Evolutionary conservation across 2,329 filamentous ascomycete genomes (phyloP), one percentile per base, ranked within the genome.

Genomic region (Fusarium beomiforme): DNA sequence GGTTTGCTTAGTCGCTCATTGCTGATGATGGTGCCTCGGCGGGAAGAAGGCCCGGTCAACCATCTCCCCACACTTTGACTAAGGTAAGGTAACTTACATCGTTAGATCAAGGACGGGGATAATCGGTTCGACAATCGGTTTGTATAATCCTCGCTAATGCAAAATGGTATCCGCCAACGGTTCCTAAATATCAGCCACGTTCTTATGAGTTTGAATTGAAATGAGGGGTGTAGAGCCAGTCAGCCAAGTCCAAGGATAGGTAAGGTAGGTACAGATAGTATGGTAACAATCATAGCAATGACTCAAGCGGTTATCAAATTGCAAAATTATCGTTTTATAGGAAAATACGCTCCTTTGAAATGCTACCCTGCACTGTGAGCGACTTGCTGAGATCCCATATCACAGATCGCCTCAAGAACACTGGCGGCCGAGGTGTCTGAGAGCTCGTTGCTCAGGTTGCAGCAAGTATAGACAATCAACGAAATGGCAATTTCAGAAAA

Each of bases 21-120:
- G 59, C 53, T 68, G 68, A 47, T 64, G 58, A 65, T 59, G 41
- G 59, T 57, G 62, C 69, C 50, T 73, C 69, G 70, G 72, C 69
- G 47, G 70, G 71, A 67, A 72, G 72, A 76, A 72, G 59, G 67
- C 69, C 73, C 67, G 73, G 64, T n/a, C n/a, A n/a, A n/a, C 23
- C 43, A 39, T 69, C 57, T 49, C 64, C 64, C 65, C 68, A 64
- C 63, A 67, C 46, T 64, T 55, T 42, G 36, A 58, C 34, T 26
- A 43, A n/a, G n/a, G n/a, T n/a, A n/a, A n/a, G n/a, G n/a, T n/a
- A n/a, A n/a, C n/a, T n/a, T n/a, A n/a, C n/a, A n/a, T n/a, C 47
- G 10, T 29, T 17, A 44, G 29, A 57, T 51, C 31, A 13, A 29
- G 54, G 44, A 37, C 23, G 29, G 37, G 54, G 29, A 56, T 36